These are phyloP conservation scores for Omphalotus olearius DNA, from an alignment of 1,284 basidiomycete genomes.

Conservation along the genomic window DNA sequence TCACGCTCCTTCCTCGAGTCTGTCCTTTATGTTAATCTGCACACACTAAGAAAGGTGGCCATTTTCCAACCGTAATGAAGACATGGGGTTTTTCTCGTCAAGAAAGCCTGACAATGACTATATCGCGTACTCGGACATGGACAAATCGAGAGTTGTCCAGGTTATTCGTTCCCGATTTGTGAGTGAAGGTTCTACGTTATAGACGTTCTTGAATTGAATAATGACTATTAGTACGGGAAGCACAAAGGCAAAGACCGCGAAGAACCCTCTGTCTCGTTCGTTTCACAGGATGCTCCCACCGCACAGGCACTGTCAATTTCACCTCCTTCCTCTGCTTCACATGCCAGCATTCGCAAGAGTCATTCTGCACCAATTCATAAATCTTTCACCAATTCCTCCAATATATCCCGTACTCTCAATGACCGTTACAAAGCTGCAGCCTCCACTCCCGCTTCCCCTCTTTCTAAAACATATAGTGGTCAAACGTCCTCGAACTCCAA, in stretches of 20 bases:
- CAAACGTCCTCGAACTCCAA: neutral
- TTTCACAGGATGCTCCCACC: conserved; percentile 29
- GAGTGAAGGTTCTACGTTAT: conserved; percentile 27
- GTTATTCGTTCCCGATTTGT: conserved; percentile 75
- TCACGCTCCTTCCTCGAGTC: conserved; percentile 8
- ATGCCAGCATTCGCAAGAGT: conserved; percentile 19
- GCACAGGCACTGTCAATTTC: conserved; percentile 31
- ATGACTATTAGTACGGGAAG: conserved; percentile 52
- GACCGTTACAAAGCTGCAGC: neutral
- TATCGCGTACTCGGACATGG: conserved; percentile 18
- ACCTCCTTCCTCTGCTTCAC: conserved; percentile 17
- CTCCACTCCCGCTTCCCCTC: neutral
- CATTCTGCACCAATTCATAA: conserved; percentile 2
- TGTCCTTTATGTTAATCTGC: neutral
- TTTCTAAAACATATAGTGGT: neutral
- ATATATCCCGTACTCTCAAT: neutral
- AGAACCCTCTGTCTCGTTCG: conserved; percentile 32
- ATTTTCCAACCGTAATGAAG: neutral
- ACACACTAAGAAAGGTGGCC: neutral
- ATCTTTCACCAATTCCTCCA: neutral
- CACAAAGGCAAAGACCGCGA: conserved; percentile 60
- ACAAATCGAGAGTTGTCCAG: conserved; percentile 44
- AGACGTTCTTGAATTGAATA: neutral
- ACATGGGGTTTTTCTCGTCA: conserved; percentile 58
- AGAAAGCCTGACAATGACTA: conserved; percentile 37